These are phyloP conservation scores for Coemansia sp. DNA, from an alignment of 192 early-diverging fungal genomes.

Conservation along the genomic window DNA sequence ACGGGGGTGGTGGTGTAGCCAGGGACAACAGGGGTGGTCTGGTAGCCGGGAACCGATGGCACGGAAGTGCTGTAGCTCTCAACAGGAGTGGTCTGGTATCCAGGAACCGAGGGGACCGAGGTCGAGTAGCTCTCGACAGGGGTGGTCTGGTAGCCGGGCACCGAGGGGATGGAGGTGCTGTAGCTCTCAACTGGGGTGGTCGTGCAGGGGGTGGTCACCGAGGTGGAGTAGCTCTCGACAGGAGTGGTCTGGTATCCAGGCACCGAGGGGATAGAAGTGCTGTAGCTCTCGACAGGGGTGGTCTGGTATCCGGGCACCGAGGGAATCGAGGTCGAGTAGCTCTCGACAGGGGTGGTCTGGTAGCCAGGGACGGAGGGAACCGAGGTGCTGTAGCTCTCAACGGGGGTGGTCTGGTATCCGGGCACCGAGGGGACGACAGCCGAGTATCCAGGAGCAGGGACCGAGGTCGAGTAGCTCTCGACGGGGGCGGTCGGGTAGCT, in stretches of 20 bases:
- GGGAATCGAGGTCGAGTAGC: not conserved
- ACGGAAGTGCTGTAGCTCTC: not conserved
- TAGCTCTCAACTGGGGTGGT: slow-evolving; percentile 8
- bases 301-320: not conserved
- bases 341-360: slow-evolving; percentile 5
- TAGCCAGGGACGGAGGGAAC: not conserved
- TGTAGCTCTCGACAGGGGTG: slow-evolving; percentile 8
- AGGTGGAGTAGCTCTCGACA: slow-evolving; percentile 13
- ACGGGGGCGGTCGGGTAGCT: not conserved
- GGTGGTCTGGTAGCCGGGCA: not conserved
- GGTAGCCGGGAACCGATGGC: slow-evolving; percentile 11
- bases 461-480: not conserved
- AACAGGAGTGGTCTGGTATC: not conserved
- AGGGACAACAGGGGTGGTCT: slow-evolving; percentile 4
- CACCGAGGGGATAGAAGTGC: slow-evolving; percentile 1
- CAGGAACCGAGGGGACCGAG: too few species aligned
- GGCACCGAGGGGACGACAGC: not conserved
- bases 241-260: not conserved
- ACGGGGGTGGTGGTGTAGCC: slow-evolving; percentile 14
- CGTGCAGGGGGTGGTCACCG: slow-evolving; percentile 5
- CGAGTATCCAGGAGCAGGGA: slow-evolving; percentile 9
- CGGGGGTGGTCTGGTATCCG: not conserved
- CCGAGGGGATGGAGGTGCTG: slow-evolving; percentile 11
- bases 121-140: slow-evolving; percentile 13
- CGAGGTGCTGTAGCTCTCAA: slow-evolving; percentile 12